phyloP scores from a whole-genome alignment of 352 stramenopile species.

The Phytophthora ohioensis region DNA sequence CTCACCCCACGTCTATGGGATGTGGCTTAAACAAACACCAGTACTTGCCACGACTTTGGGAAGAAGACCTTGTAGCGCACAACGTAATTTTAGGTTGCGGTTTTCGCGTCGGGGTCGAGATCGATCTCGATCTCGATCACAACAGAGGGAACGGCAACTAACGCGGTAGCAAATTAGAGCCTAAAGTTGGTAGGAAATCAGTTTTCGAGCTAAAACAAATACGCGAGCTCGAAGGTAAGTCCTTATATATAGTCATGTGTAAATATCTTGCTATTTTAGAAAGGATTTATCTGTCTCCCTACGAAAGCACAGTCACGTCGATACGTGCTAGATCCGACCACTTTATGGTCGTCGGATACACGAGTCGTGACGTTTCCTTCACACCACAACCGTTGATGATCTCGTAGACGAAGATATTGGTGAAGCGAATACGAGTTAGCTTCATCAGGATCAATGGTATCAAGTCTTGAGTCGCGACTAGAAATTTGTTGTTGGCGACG shows the following conservation, averaged over 20 bases:
- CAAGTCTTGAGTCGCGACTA: slow-evolving; percentile 48
- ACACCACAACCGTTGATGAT: slow-evolving; percentile 38
- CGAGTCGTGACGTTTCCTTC: slow-evolving; percentile 39
- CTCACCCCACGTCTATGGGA: background rate
- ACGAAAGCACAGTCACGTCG: slow-evolving; percentile 35
- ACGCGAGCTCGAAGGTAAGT: too few species aligned
- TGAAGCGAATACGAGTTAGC: slow-evolving; percentile 41
- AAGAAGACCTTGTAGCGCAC: too few species aligned
- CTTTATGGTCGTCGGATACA: slow-evolving; percentile 41
- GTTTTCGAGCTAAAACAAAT: too few species aligned
- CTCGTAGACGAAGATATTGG: slow-evolving; percentile 52
- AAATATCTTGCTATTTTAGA: background rate
- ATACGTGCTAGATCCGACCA: slow-evolving; percentile 40
- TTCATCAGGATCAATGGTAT: slow-evolving; percentile 53
- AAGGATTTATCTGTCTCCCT: slow-evolving; percentile 1
- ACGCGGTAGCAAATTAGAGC: too few species aligned
- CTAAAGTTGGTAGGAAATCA: too few species aligned
- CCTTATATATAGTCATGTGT: background rate
- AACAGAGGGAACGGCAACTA: too few species aligned
- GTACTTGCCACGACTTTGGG: too few species aligned
- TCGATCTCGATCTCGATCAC: too few species aligned
- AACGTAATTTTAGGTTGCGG: background rate
- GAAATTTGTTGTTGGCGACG: slow-evolving; percentile 47
- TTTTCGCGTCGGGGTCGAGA: too few species aligned
- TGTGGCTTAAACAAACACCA: too few species aligned